Evolutionary conservation across 768 basidiomycete genomes (phyloP).

Genomic region (Leccinum fibrillosum): DNA sequence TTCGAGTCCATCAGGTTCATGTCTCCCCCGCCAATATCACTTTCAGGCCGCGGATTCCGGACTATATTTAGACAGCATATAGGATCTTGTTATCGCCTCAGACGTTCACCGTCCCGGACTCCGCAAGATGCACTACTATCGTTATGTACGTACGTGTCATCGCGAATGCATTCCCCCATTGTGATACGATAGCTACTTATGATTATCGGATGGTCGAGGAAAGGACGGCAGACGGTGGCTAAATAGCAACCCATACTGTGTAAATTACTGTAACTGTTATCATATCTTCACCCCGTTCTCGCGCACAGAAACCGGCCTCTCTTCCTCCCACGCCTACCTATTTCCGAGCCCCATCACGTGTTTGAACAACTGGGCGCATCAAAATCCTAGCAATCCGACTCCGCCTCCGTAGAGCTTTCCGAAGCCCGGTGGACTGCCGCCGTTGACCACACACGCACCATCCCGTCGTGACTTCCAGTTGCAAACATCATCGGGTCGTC

Average conservation of each 20-base stretch:
- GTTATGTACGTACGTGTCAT: neutral
- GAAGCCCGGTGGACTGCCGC: conserved; percentile 9
- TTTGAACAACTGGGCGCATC: neutral
- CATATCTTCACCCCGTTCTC: neutral
- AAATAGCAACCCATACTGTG: neutral
- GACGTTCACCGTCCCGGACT: neutral
- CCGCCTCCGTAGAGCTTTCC: conserved; percentile 20
- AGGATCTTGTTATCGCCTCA: neutral
- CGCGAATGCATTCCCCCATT: neutral
- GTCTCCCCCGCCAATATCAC: neutral
- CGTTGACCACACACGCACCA: conserved; percentile 70
- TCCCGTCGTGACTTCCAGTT: conserved; percentile 76
- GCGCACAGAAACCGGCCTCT: neutral
- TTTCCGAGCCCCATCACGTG: neutral
- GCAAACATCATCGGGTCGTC: conserved; percentile 52
- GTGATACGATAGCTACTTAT: neutral
- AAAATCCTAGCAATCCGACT: conserved; percentile 15
- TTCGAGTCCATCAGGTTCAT: no score
- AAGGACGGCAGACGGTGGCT: neutral
- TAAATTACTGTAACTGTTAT: neutral
- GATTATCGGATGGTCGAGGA: neutral
- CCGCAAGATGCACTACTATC: neutral
- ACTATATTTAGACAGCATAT: neutral
- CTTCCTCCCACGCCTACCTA: neutral
- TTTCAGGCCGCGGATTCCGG: neutral